These are phyloP conservation scores for Adansonia rubrostipa DNA, from an alignment of 441 rosid species.

Conservation along the genomic window DNA sequence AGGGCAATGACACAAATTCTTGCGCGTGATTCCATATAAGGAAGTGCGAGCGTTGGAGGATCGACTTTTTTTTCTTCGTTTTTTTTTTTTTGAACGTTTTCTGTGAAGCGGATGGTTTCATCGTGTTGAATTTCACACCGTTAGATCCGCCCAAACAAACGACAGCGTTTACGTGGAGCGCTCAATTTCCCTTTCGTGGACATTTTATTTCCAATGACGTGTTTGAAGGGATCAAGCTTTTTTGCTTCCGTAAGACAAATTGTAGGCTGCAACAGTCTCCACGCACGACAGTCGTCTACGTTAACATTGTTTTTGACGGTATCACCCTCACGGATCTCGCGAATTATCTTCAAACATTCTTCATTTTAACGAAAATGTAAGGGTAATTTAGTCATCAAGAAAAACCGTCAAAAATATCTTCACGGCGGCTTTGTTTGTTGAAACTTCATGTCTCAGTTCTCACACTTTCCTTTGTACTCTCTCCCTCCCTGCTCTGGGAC, in stretches of 20 bases:
- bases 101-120: not conserved
- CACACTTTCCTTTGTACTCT: constrained; percentile 9
- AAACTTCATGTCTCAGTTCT: constrained; percentile 18
- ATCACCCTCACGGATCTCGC: constrained; percentile 33
- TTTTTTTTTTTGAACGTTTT: not conserved
- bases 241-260: constrained; percentile 36
- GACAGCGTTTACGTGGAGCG: constrained; percentile 24
- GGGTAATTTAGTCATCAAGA: constrained; percentile 40
- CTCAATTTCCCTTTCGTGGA: constrained; percentile 4
- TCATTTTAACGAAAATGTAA: not conserved
- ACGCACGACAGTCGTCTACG: constrained; percentile 56
- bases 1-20: not conserved
- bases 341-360: not conserved
- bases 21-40: not conserved
- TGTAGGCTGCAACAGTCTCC: constrained; percentile 39
- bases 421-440: constrained; percentile 23
- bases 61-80: not conserved
- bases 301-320: constrained; percentile 31
- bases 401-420: constrained; percentile 50
- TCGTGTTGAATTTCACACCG: constrained; percentile 1
- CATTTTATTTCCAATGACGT: constrained; percentile 32
- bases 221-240: constrained; percentile 26
- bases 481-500: constrained; percentile 9
- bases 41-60: not conserved
- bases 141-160: constrained; percentile 17